phyloP scores from a whole-genome alignment of 73 alveolate genomes.

The Paraurostyla sp. region DNA sequence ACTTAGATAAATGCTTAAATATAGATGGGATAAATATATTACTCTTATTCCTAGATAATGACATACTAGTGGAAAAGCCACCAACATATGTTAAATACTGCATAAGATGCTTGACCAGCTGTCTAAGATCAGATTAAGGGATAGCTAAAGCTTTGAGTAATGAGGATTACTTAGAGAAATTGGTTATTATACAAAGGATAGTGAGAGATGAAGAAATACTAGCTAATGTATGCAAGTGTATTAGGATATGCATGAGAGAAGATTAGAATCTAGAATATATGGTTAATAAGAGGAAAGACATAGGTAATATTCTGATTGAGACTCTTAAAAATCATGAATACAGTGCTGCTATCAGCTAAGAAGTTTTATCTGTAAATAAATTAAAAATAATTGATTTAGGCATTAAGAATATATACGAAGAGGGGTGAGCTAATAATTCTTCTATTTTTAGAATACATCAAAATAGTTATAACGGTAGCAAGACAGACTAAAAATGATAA shows the following conservation, averaged over 20 bases:
- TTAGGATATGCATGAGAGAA: slow-evolving; percentile 47
- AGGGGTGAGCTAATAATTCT: slow-evolving; percentile 16
- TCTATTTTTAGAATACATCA: slow-evolving; percentile 19
- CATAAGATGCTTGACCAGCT: slow-evolving; percentile 68
- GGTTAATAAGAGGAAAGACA: slow-evolving; percentile 21
- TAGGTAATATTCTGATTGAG: slow-evolving; percentile 36
- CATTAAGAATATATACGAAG: slow-evolving; percentile 5
- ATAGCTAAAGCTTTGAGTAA: neutral
- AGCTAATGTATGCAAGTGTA: slow-evolving; percentile 62
- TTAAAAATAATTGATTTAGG: neutral
- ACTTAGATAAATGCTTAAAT: slow-evolving; percentile 58
- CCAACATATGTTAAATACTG: slow-evolving; percentile 56
- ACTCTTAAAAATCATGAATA: slow-evolving; percentile 34
- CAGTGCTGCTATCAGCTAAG: slow-evolving; percentile 40
- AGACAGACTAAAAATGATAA: slow-evolving; percentile 28
- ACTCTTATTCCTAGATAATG: neutral
- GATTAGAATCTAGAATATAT: slow-evolving; percentile 15
- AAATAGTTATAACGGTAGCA: neutral
- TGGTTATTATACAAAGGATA: neutral
- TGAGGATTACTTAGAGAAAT: neutral
- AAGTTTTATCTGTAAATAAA: slow-evolving; percentile 32
- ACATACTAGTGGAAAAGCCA: neutral
- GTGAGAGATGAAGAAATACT: slow-evolving; percentile 72
- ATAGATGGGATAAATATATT: slow-evolving; percentile 33
- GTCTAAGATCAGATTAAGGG: slow-evolving; percentile 47